Evolutionary conservation across 495 filamentous ascomycete genomes (phyloP), one percentile per base, ranked within the genome.

Genomic region (Neurospora tetraspora): DNA sequence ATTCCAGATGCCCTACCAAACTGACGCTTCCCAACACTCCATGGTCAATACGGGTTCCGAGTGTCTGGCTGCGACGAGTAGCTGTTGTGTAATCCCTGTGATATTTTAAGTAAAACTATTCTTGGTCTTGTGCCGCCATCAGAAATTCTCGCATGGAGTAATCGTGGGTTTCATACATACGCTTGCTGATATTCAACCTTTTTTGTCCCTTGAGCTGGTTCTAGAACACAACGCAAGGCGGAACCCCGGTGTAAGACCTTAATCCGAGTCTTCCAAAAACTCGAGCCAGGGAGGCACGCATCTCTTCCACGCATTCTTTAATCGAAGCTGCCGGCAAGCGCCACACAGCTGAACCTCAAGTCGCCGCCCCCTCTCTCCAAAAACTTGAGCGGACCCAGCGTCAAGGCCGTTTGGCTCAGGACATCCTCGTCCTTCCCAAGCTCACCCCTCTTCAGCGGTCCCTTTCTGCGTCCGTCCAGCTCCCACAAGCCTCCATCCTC

Each of bases 401-500:
- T 81, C 78, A 93, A 78, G 61, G 90, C 92, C 79, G 83, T 87
- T 74, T 89, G 87, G 81, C 88, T 90, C 73, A 93, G 79, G 72
- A 91, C 88, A 85, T 93, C 91, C 81, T 94, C 91, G 43, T 80
- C 84, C 6, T 76, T 78, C 0, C 20, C 83, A 73, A 93, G 73
- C 34, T 71, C 36, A 0, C 90, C 91, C 70, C 91, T 83, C 73
- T 87, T 82, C 74, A 93, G 78, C 65, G 91, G 90, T 14, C 92
- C 90, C 83, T 91, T 93, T 78, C 92, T 81, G 42, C 90, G 77
- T 10, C 94, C 93, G 84, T 97, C 93, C 73, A 97, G 82, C 86
- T 96, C 94, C 90, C 94, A 97, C 74, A 97, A 78, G 73, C 85
- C 85, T 61, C 89, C 89, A 72, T 83, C 84, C n/a, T 78, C 81